These are phyloP conservation scores for Solanum chaucha DNA, from an alignment of 257 asterid species.

Conservation along the genomic window DNA sequence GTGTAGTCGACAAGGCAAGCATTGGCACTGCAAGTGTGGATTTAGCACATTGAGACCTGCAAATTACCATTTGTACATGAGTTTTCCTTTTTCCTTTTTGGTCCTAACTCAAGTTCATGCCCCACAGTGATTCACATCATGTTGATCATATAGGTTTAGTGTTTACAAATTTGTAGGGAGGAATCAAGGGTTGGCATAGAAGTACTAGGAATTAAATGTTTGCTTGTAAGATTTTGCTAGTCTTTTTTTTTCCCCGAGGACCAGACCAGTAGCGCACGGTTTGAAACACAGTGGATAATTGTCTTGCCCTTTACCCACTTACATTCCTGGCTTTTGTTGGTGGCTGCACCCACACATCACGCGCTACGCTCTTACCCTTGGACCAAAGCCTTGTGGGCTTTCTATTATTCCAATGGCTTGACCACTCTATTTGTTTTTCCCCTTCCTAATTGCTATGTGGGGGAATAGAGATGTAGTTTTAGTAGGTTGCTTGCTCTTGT, in stretches of 20 bases:
- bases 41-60: constrained; percentile 24
- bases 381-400: background rate
- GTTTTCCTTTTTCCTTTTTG: background rate
- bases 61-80: constrained; percentile 15
- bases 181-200: constrained; percentile 9
- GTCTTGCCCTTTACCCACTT: background rate
- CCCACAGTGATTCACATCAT: constrained; percentile 10
- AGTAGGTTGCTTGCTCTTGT: background rate
- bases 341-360: background rate
- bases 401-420: background rate
- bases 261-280: background rate
- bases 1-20: constrained; percentile 62
- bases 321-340: background rate
- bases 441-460: background rate
- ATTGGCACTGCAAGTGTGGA: constrained; percentile 59
- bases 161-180: constrained; percentile 9
- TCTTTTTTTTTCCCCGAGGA: background rate
- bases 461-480: constrained; percentile 3
- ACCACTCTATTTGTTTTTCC: background rate
- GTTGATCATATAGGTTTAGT: constrained; percentile 12
- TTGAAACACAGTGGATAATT: background rate
- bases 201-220: constrained; percentile 16
- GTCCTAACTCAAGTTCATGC: background rate
- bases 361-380: background rate
- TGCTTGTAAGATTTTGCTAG: constrained; percentile 15